Percentiles rank a stretch among this genome's conserved stretches.
These are phyloP conservation scores for Fraxinus americana DNA, from an alignment of 257 asterid species.

Conservation along the genomic window DNA sequence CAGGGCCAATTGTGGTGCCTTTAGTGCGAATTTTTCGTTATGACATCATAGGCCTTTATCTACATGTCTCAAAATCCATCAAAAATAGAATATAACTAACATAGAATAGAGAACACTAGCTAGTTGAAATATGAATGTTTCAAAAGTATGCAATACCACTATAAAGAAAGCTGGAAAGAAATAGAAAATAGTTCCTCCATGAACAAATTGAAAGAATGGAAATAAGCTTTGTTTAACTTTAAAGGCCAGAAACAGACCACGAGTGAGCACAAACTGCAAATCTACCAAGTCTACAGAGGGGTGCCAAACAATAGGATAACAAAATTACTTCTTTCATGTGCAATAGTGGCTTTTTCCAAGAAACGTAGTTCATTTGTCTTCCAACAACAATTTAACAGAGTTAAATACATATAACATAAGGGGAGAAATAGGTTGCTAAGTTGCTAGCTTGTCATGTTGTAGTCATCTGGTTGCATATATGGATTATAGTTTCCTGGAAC, in stretches of 20 bases:
- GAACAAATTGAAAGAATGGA: neutral
- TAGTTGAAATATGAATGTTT: neutral
- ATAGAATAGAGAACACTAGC: neutral
- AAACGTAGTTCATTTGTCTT: neutral
- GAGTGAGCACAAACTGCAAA: neutral
- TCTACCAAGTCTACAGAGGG: neutral
- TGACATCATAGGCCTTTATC: neutral
- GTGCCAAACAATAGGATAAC: neutral
- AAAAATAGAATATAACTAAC: neutral
- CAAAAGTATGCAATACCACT: neutral
- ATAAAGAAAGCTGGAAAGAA: neutral
- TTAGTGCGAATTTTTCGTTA: too few relatives aligned
- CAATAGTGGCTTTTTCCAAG: neutral
- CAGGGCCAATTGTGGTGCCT: too few relatives aligned
- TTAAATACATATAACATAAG: neutral
- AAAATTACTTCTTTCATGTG: neutral
- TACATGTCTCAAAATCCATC: neutral
- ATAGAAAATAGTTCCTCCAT: neutral
- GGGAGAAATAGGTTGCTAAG: slow-evolving; percentile 9
- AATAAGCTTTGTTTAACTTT: neutral
- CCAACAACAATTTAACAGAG: neutral
- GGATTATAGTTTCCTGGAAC: slow-evolving; percentile 54
- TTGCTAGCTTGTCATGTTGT: slow-evolving; percentile 47
- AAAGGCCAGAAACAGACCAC: neutral
- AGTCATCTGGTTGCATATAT: slow-evolving; percentile 52